Base-by-base conservation (phyloP, 2,329 filamentous ascomycete species). In the Sporothrix inflata region DNA sequence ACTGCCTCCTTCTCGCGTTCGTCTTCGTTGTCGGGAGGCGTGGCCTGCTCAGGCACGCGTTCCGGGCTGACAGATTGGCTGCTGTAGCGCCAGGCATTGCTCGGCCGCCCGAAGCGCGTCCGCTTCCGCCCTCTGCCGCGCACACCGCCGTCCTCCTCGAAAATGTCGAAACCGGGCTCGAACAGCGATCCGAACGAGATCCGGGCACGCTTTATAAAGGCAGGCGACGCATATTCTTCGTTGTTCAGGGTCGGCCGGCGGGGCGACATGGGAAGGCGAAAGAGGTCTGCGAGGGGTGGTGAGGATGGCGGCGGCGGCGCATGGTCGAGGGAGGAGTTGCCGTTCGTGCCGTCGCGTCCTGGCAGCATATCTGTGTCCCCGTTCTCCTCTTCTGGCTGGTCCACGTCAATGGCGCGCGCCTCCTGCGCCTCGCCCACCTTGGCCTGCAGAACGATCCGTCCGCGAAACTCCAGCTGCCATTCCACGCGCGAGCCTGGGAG, bases 11-110 rank as follows among this genome's bases (percentile, higher is more conserved):
- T 53, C 6, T 51, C 27, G 21, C n/a, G 30, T 19, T 60, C n/a
- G 14, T 24, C 47, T 12, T 66, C 34, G 12, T 53, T 40, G 4
- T 45, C 27, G 8, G 14, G 60, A 9, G 61, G 24, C 19, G 16
- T 65, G 4, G 8, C 53, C 8, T 69, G 42, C 8, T 76, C 74
- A 0, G 73, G 71, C 51, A 85, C 81, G 45, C 84, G 85, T 77
- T 91, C 87, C 2, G 93, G 92, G 69, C 90, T 94, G 8, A 89
- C 90, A 0, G 92, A 91, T 71, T 89, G 87, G 77, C 91, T 92
- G 27, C 86, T 85, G 77, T 94, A 92, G 74, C 87, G 90, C 95
- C 95, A 98, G 38, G 88, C 84, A 40, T 85, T 87, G 77, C 89
- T 90, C 69, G 88, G 84, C 74, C 90, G 84, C 73, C 90, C 88